Evolutionary conservation across 768 basidiomycete species (phyloP).

Genomic region (Kwoniella dendrophila): DNA sequence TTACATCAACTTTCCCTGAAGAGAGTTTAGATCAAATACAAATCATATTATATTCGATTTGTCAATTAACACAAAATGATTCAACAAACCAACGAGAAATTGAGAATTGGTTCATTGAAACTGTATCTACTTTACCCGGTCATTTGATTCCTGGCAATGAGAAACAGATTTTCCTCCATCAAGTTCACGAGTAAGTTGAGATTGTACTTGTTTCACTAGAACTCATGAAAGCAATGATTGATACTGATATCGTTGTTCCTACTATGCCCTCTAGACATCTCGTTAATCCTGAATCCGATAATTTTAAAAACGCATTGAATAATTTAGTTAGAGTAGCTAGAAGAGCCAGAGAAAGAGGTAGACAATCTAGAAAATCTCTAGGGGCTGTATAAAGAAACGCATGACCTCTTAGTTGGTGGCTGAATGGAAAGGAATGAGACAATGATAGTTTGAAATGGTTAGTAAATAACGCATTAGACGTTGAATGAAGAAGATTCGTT

Average conservation of each 20-base stretch:
- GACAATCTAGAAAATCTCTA: slow-evolving; percentile 44
- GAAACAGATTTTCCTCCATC: slow-evolving; percentile 72
- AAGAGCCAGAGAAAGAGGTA: slow-evolving; percentile 43
- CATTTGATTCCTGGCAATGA: slow-evolving; percentile 66
- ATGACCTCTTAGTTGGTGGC: too few species aligned
- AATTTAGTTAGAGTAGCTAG: slow-evolving; percentile 44
- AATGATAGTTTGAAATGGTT: too few species aligned
- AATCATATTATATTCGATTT: slow-evolving; percentile 68
- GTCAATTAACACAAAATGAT: slow-evolving; percentile 58
- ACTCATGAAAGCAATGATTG: not conserved
- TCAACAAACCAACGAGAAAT: slow-evolving; percentile 70
- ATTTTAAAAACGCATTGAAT: slow-evolving; percentile 37
- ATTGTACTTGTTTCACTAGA: not conserved
- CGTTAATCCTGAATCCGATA: slow-evolving; percentile 11
- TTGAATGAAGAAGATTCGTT: too few species aligned
- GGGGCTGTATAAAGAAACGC: slow-evolving; percentile 20
- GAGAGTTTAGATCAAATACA: slow-evolving; percentile 74
- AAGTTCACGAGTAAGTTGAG: slow-evolving; percentile 72
- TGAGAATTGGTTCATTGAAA: slow-evolving; percentile 70
- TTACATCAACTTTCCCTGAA: slow-evolving; percentile 78
- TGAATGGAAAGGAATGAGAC: too few species aligned
- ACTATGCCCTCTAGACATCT: slow-evolving; percentile 33
- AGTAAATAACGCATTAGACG: too few species aligned
- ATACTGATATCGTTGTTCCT: not conserved
- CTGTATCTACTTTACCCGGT: slow-evolving; percentile 71